Base-by-base conservation (phyloP, 192 early-diverging fungal species). In the Chytriomyces confervae region DNA sequence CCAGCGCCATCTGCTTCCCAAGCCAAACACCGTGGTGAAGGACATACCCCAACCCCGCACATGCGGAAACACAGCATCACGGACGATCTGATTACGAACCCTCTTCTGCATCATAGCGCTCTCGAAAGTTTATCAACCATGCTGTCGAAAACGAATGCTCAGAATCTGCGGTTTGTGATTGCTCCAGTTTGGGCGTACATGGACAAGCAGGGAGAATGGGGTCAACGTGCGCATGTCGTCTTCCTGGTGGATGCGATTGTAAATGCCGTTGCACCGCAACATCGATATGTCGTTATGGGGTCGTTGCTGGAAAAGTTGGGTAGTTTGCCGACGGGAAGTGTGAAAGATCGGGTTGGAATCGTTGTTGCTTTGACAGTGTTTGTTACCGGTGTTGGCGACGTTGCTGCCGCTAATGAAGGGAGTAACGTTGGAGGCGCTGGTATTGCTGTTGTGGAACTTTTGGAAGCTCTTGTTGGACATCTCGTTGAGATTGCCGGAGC, bases 31-130 rank as follows among this genome's bases (percentile, higher is more conserved):
- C 13, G 20, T 3, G 53, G 53, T n/a, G 53, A 16, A 24, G 24
- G 23, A 62, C 50, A 47, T 9, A 46, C 13, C 13, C n/a, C 20
- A 13, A 67, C 67, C 5, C 64, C 81, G 6, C 50, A 62, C 10
- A 80, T 75, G 57, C 36, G 36, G 36, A 9, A 80, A 13, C 24
- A 36, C 10, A 80, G 75, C 46, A 75, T 84, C 66, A 80, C 70
- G 8, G 84, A 84, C 66, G 75, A 69, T 13, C 79, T 84, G 5
- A 62, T 84, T 36, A 80, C 80, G 11, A 72, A 77, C 23, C 62
- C 72, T 6, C 75, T 78, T 50, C 75, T 83, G 0, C 47, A 78
- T 36, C 57, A 80, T 10, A 66, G 46, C 13, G 79, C 80, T 3
- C 18, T 71, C 9, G 65, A 23, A 18, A 75, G 53, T 47, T 50